Evolutionary conservation across 495 filamentous ascomycete genomes (phyloP), one percentile per base, ranked within the genome.

Genomic region (Geoglossum glabrum): DNA sequence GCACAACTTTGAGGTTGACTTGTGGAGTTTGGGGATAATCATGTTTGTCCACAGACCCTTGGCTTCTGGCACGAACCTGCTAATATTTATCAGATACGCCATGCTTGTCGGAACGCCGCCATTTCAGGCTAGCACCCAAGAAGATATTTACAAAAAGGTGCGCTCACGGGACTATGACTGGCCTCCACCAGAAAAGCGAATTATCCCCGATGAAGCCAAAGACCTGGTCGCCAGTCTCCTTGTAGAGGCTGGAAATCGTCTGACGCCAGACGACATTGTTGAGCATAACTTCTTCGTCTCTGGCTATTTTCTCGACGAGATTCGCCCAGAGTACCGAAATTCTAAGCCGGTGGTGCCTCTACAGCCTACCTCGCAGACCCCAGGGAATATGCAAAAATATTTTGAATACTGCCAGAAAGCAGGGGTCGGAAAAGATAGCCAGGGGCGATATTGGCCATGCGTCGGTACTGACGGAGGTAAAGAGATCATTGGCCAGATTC

Each of bases 1-100:
- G 3, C 90, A 96, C 67, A 88, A 87, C 50, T 86, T 92, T 59
- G 85, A 86, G 65, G 92, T 99, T 8, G 92, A 99, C 67, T 81
- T 97, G 59, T 99, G 92, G 92, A 92, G 90, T 17, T 76, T 97
- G 57, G 92, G 92, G 36, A 87, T 97, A 57, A 96, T 99, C 60
- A 87, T 90, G 85, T 90, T 74, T 73, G 82, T 63, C 3, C 11
- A 52, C 31, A 21, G 11, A 56, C 34, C 26, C 13, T 7, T 26
- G 7, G 1, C 23, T 56, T 31, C 33, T 23, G 56, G 21, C 30
- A 21, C 13, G 19, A 36, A 15, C 57, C 59, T 68, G 59, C 69
- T 51, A 62, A 59, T 2, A 36, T n/a, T 13, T 30, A 10, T 19
- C 57, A 86, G 83, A 57, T 90, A 87, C 68, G 87, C 87, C 3